Evolutionary conservation across 2,329 filamentous ascomycete species (phyloP).

Genomic region (Ploettnerulaceae sp.): DNA sequence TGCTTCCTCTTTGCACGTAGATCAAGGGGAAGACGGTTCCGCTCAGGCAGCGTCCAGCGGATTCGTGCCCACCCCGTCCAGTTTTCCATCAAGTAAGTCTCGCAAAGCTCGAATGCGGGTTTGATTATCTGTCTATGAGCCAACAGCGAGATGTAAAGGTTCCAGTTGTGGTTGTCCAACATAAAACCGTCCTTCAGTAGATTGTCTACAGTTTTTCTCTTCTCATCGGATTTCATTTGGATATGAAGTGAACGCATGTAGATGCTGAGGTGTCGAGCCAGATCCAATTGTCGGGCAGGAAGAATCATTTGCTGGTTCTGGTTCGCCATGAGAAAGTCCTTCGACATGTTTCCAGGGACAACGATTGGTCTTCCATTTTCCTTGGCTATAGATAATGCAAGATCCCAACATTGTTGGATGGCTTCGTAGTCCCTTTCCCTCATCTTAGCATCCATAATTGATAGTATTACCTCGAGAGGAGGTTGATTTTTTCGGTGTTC

Average conservation of each 20-base stretch:
- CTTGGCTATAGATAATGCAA: conserved; percentile 51
- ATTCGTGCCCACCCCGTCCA: conserved; percentile 66
- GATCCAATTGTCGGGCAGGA: conserved; percentile 38
- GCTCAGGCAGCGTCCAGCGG: conserved; percentile 22
- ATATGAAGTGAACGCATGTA: conserved; percentile 46
- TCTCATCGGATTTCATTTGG: conserved; percentile 49
- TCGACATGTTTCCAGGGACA: neutral
- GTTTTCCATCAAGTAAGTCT: conserved; percentile 69
- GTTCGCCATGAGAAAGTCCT: conserved; percentile 8
- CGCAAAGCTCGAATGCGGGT: conserved; percentile 69
- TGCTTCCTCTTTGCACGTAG: conserved; percentile 22
- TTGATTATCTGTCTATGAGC: conserved; percentile 53
- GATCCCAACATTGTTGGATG: conserved; percentile 62
- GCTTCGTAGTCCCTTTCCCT: conserved; percentile 52
- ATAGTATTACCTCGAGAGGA: conserved; percentile 52
- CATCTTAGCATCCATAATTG: conserved; percentile 64
- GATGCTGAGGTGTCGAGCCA: conserved; percentile 39
- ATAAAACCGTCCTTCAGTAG: conserved; percentile 59
- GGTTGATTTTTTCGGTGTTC: conserved; percentile 35
- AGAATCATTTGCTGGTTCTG: conserved; percentile 13
- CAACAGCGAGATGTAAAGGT: conserved; percentile 66
- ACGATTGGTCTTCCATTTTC: conserved; percentile 36
- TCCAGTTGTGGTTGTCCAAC: conserved; percentile 76
- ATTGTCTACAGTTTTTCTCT: conserved; percentile 47
- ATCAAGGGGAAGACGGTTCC: conserved; percentile 27